These are phyloP conservation scores for Pulveroboletus sp. DNA, from an alignment of 768 basidiomycete genomes.

Conservation along the genomic window DNA sequence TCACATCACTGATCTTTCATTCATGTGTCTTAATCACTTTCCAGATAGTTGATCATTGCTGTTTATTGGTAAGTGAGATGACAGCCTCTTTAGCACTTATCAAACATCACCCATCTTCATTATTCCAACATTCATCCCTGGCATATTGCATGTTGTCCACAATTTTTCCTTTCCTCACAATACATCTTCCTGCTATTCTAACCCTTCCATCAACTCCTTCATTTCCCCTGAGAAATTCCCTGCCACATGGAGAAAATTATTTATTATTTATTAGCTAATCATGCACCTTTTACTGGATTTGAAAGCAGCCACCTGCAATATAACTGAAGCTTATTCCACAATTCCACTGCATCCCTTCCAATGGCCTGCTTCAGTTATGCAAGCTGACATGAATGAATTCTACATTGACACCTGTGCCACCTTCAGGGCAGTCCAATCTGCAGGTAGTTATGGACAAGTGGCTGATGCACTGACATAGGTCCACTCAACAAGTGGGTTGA, in stretches of 20 bases:
- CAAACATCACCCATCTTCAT: no score
- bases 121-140: no score
- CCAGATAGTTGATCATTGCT: no score
- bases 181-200: no score
- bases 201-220: no score
- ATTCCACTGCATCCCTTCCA: not conserved
- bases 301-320: not conserved
- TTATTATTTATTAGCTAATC: not conserved
- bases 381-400: not conserved
- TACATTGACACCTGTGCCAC: not conserved
- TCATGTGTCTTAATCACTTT: no score
- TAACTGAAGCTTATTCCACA: not conserved
- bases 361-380: not conserved
- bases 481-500: constrained; percentile 11
- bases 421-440: not conserved
- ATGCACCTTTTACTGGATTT: no score
- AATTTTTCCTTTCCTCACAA: no score
- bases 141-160: no score
- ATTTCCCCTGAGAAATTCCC: constrained; percentile 25
- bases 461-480: constrained; percentile 2
- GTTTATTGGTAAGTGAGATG: no score
- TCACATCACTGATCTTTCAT: no score
- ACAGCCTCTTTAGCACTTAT: no score
- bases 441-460: not conserved
- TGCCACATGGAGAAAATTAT: constrained; percentile 34